Conservation (phyloP, 176 grass and related monocot species). For the Oryza punctata region DNA sequence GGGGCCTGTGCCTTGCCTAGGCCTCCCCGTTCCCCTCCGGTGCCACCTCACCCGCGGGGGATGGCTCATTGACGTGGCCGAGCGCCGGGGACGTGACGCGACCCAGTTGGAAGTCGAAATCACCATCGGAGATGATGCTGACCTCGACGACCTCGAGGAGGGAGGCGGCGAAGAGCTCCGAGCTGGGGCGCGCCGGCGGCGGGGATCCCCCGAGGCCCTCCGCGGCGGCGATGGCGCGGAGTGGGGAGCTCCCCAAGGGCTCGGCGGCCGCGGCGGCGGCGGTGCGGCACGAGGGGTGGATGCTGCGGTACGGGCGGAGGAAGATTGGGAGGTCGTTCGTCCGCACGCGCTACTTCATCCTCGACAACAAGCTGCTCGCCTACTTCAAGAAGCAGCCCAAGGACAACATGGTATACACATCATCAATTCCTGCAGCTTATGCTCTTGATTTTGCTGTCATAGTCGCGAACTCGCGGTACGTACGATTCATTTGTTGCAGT, state of each 20-base stretch:
- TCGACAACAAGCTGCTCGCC: slow-evolving; percentile 61
- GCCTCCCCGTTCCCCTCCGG: neutral
- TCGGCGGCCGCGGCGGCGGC: neutral
- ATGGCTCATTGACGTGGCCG: slow-evolving; percentile 30
- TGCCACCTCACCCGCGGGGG: neutral
- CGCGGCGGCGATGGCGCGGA: slow-evolving; percentile 20
- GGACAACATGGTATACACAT: slow-evolving; percentile 61
- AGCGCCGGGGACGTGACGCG: neutral
- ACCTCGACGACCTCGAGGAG: slow-evolving; percentile 39
- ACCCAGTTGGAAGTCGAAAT: neutral
- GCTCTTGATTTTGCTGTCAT: neutral
- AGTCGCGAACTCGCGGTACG: neutral
- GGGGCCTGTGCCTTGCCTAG: neutral
- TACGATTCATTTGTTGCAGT: neutral
- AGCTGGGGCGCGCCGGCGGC: neutral
- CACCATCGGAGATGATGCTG: slow-evolving; percentile 19
- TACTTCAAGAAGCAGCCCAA: slow-evolving; percentile 92
- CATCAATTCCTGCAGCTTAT: neutral
- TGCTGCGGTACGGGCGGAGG: slow-evolving; percentile 81
- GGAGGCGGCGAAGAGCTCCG: slow-evolving; percentile 37
- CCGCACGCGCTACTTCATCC: slow-evolving; percentile 80
- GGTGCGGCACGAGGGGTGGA: slow-evolving; percentile 74
- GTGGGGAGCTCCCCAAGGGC: slow-evolving; percentile 30
- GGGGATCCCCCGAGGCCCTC: neutral
- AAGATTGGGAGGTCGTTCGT: slow-evolving; percentile 87